Conservation (phyloP, 192 early-diverging fungal genomes). For the Backusella psychrophila region DNA sequence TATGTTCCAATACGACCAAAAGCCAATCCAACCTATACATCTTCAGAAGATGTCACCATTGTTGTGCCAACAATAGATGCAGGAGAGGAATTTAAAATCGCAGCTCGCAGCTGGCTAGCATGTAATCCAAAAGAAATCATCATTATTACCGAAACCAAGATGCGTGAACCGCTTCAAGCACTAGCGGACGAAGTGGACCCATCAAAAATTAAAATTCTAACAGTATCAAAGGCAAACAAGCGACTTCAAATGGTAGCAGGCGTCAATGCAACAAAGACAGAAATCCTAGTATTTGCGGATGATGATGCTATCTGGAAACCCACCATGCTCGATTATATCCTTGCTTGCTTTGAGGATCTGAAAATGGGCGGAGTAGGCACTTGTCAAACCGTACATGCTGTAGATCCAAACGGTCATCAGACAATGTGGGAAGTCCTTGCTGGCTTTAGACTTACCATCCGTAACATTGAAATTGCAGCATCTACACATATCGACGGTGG, state of each 20-base stretch:
- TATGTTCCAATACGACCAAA: slow-evolving; percentile 53
- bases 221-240: slow-evolving; percentile 50
- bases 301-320: slow-evolving; percentile 59
- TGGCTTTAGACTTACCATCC: slow-evolving; percentile 54
- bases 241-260: slow-evolving; percentile 58
- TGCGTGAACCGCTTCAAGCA: slow-evolving; percentile 38
- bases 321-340: slow-evolving; percentile 51
- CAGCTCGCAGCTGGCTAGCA: slow-evolving; percentile 51
- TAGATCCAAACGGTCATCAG: slow-evolving; percentile 40
- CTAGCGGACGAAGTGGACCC: slow-evolving; percentile 51
- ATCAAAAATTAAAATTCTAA: slow-evolving; percentile 41
- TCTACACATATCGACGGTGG: slow-evolving; percentile 64
- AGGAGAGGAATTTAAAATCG: slow-evolving; percentile 58
- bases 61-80: slow-evolving; percentile 63
- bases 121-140: slow-evolving; percentile 54
- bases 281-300: slow-evolving; percentile 55
- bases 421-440: slow-evolving; percentile 62
- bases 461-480: slow-evolving; percentile 61
- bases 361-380: slow-evolving; percentile 60
- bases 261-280: slow-evolving; percentile 50
- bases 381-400: slow-evolving; percentile 50
- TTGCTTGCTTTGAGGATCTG: slow-evolving; percentile 60
- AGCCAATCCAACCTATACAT: slow-evolving; percentile 38
- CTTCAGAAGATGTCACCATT: slow-evolving; percentile 55
- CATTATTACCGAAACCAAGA: slow-evolving; percentile 48